phyloP scores from a whole-genome alignment of 176 grass and related monocot species.

The Dendrocalamus sinicus region DNA sequence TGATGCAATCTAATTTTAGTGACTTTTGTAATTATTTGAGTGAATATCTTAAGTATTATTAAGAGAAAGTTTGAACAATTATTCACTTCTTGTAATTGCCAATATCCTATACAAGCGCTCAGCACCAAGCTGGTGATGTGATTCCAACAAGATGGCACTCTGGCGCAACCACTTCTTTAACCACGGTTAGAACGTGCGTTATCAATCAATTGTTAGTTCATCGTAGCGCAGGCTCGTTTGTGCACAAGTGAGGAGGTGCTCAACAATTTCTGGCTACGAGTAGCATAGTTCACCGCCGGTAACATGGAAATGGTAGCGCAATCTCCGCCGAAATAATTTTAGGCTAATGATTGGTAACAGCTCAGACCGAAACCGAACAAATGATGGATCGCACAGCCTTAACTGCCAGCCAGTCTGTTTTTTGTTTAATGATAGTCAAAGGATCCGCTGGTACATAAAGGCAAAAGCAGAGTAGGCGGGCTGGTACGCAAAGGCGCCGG shows the following conservation, averaged over 20 bases:
- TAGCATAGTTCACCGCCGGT: background rate
- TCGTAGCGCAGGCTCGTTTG: background rate
- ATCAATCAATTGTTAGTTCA: background rate
- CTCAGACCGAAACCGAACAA: slow-evolving; percentile 39
- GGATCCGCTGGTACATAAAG: background rate
- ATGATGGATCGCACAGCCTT: background rate
- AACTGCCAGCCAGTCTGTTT: slow-evolving; percentile 5
- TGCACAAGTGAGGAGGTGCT: background rate
- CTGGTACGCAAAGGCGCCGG: background rate
- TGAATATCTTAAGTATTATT: no score
- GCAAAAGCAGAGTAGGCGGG: background rate
- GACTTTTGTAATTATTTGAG: no score
- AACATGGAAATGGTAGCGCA: background rate
- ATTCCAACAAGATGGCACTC: background rate
- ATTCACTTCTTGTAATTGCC: no score
- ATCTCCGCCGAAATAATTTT: slow-evolving; percentile 10
- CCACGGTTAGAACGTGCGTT: background rate
- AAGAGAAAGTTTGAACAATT: no score
- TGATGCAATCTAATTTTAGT: no score
- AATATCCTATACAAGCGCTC: no score
- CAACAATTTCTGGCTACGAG: background rate
- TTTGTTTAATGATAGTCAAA: slow-evolving; percentile 20
- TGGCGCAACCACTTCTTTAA: background rate
- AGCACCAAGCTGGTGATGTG: background rate
- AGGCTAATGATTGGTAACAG: slow-evolving; percentile 37